Conservation (phyloP, 2,329 filamentous ascomycete species). For the Colletotrichum limetticola region DNA sequence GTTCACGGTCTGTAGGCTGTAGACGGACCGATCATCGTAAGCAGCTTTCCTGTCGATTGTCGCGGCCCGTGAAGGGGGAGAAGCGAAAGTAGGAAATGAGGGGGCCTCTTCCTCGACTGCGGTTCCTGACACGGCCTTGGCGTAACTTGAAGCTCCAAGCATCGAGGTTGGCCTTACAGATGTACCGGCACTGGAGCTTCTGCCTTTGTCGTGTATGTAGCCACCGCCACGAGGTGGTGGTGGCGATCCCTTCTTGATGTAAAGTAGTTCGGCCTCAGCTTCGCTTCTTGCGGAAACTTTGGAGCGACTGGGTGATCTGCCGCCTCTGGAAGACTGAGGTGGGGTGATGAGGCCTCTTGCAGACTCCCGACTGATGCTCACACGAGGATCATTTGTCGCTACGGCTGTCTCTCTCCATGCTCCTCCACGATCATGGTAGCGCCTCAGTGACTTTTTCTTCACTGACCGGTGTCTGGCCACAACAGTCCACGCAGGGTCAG, state of each 20-base stretch:
- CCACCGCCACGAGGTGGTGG: conserved; percentile 43
- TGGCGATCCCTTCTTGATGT: conserved; percentile 52
- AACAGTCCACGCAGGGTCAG: conserved; percentile 41
- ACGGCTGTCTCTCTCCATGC: conserved; percentile 54
- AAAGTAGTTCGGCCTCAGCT: conserved; percentile 55
- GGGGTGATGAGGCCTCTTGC: conserved; percentile 48
- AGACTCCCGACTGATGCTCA: conserved; percentile 53
- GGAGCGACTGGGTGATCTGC: conserved; percentile 41
- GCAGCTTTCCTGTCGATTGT: conserved; percentile 30
- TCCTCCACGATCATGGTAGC: conserved; percentile 56
- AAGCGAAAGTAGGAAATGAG: conserved; percentile 38
- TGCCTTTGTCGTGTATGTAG: conserved; percentile 40
- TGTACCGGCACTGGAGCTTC: conserved; percentile 37
- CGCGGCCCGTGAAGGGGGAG: conserved; percentile 27
- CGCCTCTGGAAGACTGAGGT: conserved; percentile 30
- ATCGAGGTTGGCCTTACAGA: conserved; percentile 42
- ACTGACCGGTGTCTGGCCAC: conserved; percentile 53
- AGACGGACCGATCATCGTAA: conserved; percentile 42
- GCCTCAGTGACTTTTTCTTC: conserved; percentile 48
- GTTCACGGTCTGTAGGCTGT: conserved; percentile 24
- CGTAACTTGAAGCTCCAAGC: conserved; percentile 47
- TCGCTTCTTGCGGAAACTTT: conserved; percentile 48
- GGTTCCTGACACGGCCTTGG: conserved; percentile 39
- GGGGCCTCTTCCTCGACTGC: conserved; percentile 28
- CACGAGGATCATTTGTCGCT: conserved; percentile 51